Percentiles rank a stretch among this genome's conserved stretches.
Conservation (phyloP, 441 rosid genomes). For the Pelargonium fulgidum region DNA sequence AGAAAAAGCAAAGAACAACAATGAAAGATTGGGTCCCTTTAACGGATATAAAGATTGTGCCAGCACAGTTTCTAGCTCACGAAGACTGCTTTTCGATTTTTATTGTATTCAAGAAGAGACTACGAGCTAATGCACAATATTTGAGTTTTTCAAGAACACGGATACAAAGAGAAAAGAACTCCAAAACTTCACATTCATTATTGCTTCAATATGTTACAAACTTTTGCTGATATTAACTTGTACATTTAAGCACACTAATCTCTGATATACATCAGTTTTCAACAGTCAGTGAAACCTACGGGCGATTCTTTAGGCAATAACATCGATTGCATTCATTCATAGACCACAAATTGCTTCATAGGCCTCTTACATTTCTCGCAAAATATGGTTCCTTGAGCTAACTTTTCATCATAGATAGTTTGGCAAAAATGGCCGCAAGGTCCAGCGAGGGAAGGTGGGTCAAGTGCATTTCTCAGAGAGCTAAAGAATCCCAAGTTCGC, state of each 20-base stretch:
- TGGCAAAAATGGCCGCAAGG: slow-evolving; percentile 41
- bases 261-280: not conserved
- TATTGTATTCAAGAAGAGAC: no score
- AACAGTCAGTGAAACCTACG: not conserved
- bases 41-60: no score
- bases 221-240: not conserved
- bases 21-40: no score
- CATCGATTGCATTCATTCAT: slow-evolving; percentile 27
- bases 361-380: slow-evolving; percentile 59
- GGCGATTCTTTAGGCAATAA: not conserved
- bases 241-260: not conserved
- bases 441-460: slow-evolving; percentile 23
- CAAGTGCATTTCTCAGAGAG: slow-evolving; percentile 38
- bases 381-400: slow-evolving; percentile 23
- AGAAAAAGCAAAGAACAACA: no score
- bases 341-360: slow-evolving; percentile 48
- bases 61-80: no score
- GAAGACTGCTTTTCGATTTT: no score
- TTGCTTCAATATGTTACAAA: not conserved
- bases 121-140: no score
- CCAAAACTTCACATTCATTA: not conserved
- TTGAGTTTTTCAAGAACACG: no score
- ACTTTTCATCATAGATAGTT: slow-evolving; percentile 39
- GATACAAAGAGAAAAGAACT: not conserved
- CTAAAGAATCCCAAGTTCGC: slow-evolving; percentile 37